Evolutionary conservation across 768 basidiomycete species (phyloP).

Genomic region (Collybia sp.): DNA sequence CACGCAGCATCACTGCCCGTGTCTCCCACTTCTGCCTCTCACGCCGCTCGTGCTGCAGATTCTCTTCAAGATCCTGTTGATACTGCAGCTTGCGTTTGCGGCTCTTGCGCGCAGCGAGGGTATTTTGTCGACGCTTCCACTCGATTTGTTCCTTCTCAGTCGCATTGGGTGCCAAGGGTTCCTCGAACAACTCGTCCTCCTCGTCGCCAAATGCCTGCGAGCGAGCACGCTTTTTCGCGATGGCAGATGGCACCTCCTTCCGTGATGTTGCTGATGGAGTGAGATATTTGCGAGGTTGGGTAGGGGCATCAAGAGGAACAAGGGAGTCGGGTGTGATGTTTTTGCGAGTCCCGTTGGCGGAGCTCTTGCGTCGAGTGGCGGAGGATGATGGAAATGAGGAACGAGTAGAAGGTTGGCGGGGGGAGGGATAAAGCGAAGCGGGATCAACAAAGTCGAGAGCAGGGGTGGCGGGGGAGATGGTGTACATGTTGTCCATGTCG

Average conservation of each 20-base stretch:
- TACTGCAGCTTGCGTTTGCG: constrained; percentile 73
- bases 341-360: constrained; percentile 67
- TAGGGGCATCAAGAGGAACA: constrained; percentile 70
- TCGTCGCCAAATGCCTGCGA: constrained; percentile 35
- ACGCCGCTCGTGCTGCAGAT: constrained; percentile 34
- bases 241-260: constrained; percentile 66
- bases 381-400: constrained; percentile 6
- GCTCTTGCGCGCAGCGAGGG: constrained; percentile 72
- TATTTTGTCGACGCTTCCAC: constrained; percentile 76
- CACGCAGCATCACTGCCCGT: constrained; percentile 34
- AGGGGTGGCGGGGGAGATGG: constrained; percentile 49
- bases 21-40: constrained; percentile 57
- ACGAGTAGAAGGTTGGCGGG: constrained; percentile 13
- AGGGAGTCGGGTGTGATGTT: constrained; percentile 58
- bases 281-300: constrained; percentile 64
- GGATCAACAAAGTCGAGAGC: constrained; percentile 33
- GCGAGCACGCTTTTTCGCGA: constrained; percentile 59
- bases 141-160: constrained; percentile 65
- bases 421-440: constrained; percentile 26
- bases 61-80: constrained; percentile 54
- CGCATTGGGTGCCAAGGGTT: constrained; percentile 28
- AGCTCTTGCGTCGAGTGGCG: constrained; percentile 23
- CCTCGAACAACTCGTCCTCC: constrained; percentile 41
- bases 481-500: constrained; percentile 27
- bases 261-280: constrained; percentile 66